These are phyloP conservation scores for Penicillium daleae DNA, from an alignment of 495 filamentous ascomycete species.

Conservation along the genomic window DNA sequence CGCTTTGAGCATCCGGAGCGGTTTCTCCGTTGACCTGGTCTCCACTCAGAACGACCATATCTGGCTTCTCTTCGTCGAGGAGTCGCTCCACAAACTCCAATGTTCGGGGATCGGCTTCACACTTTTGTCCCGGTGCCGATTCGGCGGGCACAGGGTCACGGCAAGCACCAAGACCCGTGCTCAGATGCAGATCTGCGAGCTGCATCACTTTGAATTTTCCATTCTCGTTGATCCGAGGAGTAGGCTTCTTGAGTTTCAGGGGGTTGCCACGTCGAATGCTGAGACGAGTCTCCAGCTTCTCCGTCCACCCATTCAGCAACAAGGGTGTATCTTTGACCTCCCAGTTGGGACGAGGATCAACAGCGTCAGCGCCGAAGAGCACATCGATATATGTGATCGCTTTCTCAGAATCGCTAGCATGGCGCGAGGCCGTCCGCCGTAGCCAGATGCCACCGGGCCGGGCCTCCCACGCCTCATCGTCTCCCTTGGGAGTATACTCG, in stretches of 20 bases:
- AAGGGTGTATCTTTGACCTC: slow-evolving; percentile 70
- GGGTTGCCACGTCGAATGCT: slow-evolving; percentile 74
- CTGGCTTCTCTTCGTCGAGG: slow-evolving; percentile 88
- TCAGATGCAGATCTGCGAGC: slow-evolving; percentile 86
- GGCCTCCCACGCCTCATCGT: slow-evolving; percentile 77
- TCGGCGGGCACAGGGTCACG: slow-evolving; percentile 78
- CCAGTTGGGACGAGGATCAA: slow-evolving; percentile 86
- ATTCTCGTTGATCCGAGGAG: slow-evolving; percentile 78
- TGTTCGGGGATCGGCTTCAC: slow-evolving; percentile 89
- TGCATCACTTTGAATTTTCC: slow-evolving; percentile 99
- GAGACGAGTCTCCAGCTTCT: slow-evolving; percentile 68
- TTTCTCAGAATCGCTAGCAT: slow-evolving; percentile 76
- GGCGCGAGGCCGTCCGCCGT: slow-evolving; percentile 72
- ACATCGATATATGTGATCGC: slow-evolving; percentile 87
- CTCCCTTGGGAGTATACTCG: slow-evolving; percentile 57
- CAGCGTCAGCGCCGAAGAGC: slow-evolving; percentile 90
- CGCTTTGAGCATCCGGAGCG: slow-evolving; percentile 86
- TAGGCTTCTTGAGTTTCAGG: slow-evolving; percentile 60
- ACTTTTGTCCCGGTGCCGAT: slow-evolving; percentile 67
- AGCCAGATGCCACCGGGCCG: slow-evolving; percentile 85
- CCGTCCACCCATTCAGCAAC: slow-evolving; percentile 63
- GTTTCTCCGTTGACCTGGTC: slow-evolving; percentile 97
- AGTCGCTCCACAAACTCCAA: slow-evolving; percentile 83
- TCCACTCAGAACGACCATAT: slow-evolving; percentile 86
- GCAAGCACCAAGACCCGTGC: slow-evolving; percentile 83